These are phyloP conservation scores for Aspergillus steynii DNA, from an alignment of 495 filamentous ascomycete species.

Conservation along the genomic window DNA sequence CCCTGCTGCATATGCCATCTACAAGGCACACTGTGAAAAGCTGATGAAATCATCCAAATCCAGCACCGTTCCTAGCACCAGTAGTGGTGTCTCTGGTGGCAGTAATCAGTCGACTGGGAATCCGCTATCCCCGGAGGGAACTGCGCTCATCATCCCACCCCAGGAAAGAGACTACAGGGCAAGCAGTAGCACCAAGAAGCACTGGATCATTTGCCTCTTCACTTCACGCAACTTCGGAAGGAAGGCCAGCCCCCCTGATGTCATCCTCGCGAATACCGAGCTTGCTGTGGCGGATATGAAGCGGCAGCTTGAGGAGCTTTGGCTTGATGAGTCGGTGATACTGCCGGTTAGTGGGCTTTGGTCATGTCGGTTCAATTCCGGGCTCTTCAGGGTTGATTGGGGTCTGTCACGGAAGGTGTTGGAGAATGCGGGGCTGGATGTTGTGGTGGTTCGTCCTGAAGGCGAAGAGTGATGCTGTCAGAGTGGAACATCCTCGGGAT, in stretches of 20 bases:
- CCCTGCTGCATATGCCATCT: constrained; percentile 38
- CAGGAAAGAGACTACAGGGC: constrained; percentile 26
- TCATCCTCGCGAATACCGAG: constrained; percentile 39
- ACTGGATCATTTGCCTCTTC: constrained; percentile 54
- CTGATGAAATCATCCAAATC: background rate
- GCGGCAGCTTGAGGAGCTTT: constrained; percentile 25
- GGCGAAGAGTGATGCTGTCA: constrained; percentile 8
- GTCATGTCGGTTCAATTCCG: constrained; percentile 47
- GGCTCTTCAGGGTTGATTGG: constrained; percentile 43
- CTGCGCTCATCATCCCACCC: constrained; percentile 47
- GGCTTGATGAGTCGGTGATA: constrained; percentile 8
- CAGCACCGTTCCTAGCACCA: background rate
- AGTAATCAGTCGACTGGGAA: background rate
- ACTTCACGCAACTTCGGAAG: constrained; percentile 38
- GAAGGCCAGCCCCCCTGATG: constrained; percentile 22
- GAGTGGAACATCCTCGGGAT: background rate
- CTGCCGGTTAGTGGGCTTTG: constrained; percentile 25
- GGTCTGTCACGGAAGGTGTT: constrained; percentile 22
- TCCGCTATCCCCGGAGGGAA: constrained; percentile 32
- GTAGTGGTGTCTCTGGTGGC: background rate
- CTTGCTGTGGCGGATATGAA: constrained; percentile 42
- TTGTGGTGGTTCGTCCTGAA: constrained; percentile 30
- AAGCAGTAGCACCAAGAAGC: constrained; percentile 17
- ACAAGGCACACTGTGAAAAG: constrained; percentile 34
- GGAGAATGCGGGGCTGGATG: constrained; percentile 20